phyloP scores from a whole-genome alignment of 164 flowering plant genomes.

The Chloranthus sessilifolius region DNA sequence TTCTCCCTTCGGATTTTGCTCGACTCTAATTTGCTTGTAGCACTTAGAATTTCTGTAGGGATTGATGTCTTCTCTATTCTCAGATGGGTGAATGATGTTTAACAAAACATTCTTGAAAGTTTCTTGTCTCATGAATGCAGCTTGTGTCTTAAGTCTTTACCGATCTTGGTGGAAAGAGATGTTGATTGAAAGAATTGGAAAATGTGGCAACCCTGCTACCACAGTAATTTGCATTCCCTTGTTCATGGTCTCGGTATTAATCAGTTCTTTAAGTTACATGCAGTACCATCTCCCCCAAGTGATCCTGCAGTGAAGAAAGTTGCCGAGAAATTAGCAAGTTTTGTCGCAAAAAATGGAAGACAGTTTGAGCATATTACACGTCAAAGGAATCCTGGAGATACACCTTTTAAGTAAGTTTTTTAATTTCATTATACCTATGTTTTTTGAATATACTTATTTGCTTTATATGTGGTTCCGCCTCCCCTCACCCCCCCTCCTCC shows the following conservation, averaged over 20 bases:
- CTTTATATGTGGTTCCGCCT: background rate
- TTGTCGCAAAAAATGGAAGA: slow-evolving; percentile 98
- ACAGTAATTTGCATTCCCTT: slow-evolving; percentile 90
- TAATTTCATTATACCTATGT: background rate
- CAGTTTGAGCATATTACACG: slow-evolving; percentile 86
- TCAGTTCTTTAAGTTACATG: slow-evolving; percentile 98
- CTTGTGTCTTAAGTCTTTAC: slow-evolving; percentile 57
- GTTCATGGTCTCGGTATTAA: slow-evolving; percentile 98
- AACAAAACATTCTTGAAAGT: slow-evolving; percentile 63
- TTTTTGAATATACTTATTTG: background rate
- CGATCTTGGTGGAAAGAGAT: slow-evolving; percentile 82
- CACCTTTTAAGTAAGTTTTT: slow-evolving; percentile 80
- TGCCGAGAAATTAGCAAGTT: slow-evolving; percentile 95
- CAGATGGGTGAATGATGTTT: slow-evolving; percentile 30
- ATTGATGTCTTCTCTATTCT: slow-evolving; percentile 22
- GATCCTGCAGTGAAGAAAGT: slow-evolving; percentile 93
- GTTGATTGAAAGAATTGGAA: slow-evolving; percentile 76
- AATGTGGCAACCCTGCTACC: slow-evolving; percentile 84
- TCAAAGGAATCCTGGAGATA: slow-evolving; percentile 91
- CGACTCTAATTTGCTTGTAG: background rate
- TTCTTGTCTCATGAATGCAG: slow-evolving; percentile 88
- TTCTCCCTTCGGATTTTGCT: too few relatives aligned
- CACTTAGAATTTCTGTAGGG: slow-evolving; percentile 10
- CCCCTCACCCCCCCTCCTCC: background rate
- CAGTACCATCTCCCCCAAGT: slow-evolving; percentile 89